These are phyloP conservation scores for Fragaria nilgerrensis DNA, from an alignment of 306 rosid species.

Conservation along the genomic window DNA sequence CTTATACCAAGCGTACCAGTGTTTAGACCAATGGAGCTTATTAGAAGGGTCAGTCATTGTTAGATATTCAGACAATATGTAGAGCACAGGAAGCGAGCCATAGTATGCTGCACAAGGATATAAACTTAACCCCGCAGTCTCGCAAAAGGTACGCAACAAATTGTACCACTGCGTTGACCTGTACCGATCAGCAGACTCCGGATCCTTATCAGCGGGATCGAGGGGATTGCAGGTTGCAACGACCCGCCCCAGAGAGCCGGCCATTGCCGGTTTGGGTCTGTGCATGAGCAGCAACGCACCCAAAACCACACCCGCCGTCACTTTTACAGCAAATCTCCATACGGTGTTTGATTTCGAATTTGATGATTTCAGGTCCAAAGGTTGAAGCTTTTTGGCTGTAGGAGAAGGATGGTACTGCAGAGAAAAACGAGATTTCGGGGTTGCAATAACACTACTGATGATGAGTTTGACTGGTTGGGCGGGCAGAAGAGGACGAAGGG, in stretches of 20 bases:
- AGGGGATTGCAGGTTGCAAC: not conserved
- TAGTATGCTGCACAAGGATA: not conserved
- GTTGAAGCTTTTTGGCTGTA: too few relatives aligned
- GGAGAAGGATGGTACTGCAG: too few relatives aligned
- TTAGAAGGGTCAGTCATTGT: too few relatives aligned
- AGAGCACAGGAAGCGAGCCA: too few relatives aligned
- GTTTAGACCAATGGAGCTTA: too few relatives aligned
- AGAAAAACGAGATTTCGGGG: not conserved
- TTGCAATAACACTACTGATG: not conserved
- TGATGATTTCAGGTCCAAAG: too few relatives aligned
- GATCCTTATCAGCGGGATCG: not conserved
- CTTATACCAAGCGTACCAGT: too few relatives aligned
- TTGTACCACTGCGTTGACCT: not conserved
- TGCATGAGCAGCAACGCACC: not conserved
- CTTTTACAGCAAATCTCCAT: not conserved
- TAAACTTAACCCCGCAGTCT: not conserved
- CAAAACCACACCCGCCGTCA: not conserved
- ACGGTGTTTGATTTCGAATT: too few relatives aligned
- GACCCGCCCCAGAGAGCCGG: not conserved
- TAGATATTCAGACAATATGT: too few relatives aligned
- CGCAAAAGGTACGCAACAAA: not conserved
- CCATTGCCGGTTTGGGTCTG: not conserved
- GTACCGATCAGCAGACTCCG: not conserved
- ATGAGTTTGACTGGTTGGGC: not conserved
- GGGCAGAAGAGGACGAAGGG: not conserved